Evolutionary conservation across 805 yeast genomes (phyloP).

Genomic region (Candida dendrica): DNA sequence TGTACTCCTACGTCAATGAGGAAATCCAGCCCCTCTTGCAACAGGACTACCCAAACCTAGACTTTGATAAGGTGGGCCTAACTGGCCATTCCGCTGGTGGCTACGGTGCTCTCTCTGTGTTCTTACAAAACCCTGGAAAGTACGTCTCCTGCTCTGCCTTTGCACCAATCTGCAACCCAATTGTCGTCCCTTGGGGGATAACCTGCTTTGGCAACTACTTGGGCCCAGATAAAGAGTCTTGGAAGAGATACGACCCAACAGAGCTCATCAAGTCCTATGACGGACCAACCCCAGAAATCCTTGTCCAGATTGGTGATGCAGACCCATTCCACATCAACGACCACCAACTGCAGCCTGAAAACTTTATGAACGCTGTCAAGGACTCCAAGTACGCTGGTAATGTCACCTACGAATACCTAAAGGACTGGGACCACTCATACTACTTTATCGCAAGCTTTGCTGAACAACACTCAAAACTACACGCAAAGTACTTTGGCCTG

Average conservation of each 20-base stretch:
- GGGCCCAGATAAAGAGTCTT: slow-evolving; percentile 41
- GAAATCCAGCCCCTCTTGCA: slow-evolving; percentile 53
- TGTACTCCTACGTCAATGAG: slow-evolving; percentile 75
- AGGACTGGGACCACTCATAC: slow-evolving; percentile 89
- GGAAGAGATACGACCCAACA: slow-evolving; percentile 84
- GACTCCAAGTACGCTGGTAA: slow-evolving; percentile 52
- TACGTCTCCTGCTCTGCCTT: slow-evolving; percentile 84
- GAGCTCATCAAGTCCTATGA: slow-evolving; percentile 52
- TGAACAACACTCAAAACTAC: slow-evolving; percentile 78
- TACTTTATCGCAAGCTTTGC: slow-evolving; percentile 77
- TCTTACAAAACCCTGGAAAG: slow-evolving; percentile 57
- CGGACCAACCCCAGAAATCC: slow-evolving; percentile 51
- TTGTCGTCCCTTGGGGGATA: slow-evolving; percentile 76
- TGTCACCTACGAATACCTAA: slow-evolving; percentile 54
- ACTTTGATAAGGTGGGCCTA: slow-evolving; percentile 60
- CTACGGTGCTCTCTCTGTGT: slow-evolving; percentile 77
- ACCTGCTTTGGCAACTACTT: slow-evolving; percentile 78
- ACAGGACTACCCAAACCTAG: slow-evolving; percentile 34
- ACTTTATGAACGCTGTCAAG: slow-evolving; percentile 50
- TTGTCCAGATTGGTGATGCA: slow-evolving; percentile 75
- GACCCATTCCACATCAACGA: slow-evolving; percentile 65
- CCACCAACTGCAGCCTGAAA: slow-evolving; percentile 69
- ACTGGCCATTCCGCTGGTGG: slow-evolving; percentile 99
- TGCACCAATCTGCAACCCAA: slow-evolving; percentile 84
- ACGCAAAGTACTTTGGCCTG: slow-evolving; percentile 55